Percentiles rank a stretch among this genome's conserved stretches.
These are phyloP conservation scores for Bocquillonia castaneifolia DNA, from an alignment of 441 rosid species.

Conservation along the genomic window DNA sequence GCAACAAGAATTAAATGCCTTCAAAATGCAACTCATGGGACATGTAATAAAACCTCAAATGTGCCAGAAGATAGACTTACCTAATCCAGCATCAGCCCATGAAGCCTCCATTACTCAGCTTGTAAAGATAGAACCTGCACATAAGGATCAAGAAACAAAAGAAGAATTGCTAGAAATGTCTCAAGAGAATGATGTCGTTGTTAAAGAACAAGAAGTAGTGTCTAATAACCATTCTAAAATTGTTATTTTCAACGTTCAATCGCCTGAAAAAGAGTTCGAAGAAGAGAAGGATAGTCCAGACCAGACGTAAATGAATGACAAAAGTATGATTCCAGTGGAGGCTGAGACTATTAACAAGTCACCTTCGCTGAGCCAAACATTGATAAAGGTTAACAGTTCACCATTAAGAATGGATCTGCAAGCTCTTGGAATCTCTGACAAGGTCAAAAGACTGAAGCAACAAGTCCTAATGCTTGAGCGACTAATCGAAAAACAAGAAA, in stretches of 20 bases:
- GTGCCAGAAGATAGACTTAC: constrained; percentile 32
- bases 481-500: constrained; percentile 55
- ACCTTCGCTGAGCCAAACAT: constrained; percentile 28
- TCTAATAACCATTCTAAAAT: constrained; percentile 19
- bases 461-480: constrained; percentile 81
- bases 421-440: constrained; percentile 85
- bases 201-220: constrained; percentile 31
- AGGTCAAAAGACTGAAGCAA: constrained; percentile 86
- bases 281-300: constrained; percentile 33
- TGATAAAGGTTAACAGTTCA: constrained; percentile 31
- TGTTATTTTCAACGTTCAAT: constrained; percentile 30
- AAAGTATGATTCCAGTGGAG: constrained; percentile 24
- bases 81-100: constrained; percentile 28
- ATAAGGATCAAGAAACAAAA: constrained; percentile 35
- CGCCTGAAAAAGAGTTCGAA: constrained; percentile 51
- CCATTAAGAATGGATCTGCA: constrained; percentile 79
- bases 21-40: constrained; percentile 38
- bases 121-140: constrained; percentile 32
- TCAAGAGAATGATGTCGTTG: constrained; percentile 25
- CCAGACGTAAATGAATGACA: constrained; percentile 34
- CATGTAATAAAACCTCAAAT: constrained; percentile 32
- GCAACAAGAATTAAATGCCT: constrained; percentile 43
- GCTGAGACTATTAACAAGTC: constrained; percentile 23
- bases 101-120: constrained; percentile 33
- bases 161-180: constrained; percentile 18